Conservation (phyloP, 441 rosid genomes). For the Sinapis alba region DNA sequence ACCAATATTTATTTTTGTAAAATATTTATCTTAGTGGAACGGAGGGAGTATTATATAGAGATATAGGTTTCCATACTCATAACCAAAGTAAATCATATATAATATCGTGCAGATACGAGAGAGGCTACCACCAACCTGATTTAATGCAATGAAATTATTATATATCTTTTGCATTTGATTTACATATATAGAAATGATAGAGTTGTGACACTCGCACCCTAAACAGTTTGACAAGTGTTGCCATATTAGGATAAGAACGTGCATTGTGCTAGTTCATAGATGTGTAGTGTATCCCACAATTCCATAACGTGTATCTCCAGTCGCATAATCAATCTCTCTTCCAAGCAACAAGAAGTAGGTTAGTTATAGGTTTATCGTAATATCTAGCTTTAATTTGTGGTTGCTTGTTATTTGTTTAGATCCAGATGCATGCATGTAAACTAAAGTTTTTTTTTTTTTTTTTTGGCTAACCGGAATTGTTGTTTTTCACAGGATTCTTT, state of each 20-base stretch:
- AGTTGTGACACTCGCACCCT: slow-evolving; percentile 6
- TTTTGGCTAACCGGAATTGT: too few species aligned
- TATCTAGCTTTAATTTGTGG: too few species aligned
- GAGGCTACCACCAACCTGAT: slow-evolving; percentile 28
- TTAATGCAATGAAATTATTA: slow-evolving; percentile 24
- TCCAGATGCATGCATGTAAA: too few species aligned
- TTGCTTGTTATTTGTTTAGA: too few species aligned
- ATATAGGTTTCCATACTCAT: neutral
- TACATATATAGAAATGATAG: slow-evolving; percentile 4
- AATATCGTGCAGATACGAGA: slow-evolving; percentile 7
- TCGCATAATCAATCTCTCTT: too few species aligned
- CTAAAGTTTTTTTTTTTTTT: too few species aligned
- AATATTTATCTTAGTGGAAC: too few species aligned
- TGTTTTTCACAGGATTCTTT: too few species aligned
- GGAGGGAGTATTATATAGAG: neutral
- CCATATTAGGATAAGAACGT: slow-evolving; percentile 28
- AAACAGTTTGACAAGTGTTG: slow-evolving; percentile 17
- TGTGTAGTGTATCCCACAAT: neutral
- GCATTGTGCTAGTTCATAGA: slow-evolving; percentile 14
- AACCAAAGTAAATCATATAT: neutral
- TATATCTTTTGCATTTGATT: neutral
- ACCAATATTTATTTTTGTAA: too few species aligned
- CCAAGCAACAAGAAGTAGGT: too few species aligned
- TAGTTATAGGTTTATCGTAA: too few species aligned
- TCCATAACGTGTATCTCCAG: neutral